Conservation (phyloP, 305 asterid genomes). For the Rubia balearica region DNA sequence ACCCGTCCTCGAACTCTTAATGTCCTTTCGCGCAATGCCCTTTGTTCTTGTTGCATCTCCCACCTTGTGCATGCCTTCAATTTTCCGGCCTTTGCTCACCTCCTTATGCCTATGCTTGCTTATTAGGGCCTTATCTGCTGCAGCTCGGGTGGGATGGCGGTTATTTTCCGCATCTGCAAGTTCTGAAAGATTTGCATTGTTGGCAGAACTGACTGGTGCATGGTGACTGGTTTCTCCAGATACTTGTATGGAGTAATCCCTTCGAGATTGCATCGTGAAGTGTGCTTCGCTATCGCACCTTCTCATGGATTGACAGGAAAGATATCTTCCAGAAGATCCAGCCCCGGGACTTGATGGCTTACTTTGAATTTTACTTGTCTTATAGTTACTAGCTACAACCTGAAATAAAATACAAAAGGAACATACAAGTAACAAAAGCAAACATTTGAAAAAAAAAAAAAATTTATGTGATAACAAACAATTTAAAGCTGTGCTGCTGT, state of each 20-base stretch:
- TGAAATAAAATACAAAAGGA: slow-evolving; percentile 13
- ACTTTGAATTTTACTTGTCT: slow-evolving; percentile 27
- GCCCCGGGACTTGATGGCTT: slow-evolving; percentile 23
- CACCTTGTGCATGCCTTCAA: slow-evolving; percentile 27
- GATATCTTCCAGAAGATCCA: slow-evolving; percentile 21
- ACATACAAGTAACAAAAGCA: background rate
- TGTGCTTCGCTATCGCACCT: slow-evolving; percentile 9
- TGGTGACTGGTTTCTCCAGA: slow-evolving; percentile 36
- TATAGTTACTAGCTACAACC: slow-evolving; percentile 26
- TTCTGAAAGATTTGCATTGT: slow-evolving; percentile 36
- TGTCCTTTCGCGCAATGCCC: slow-evolving; percentile 18
- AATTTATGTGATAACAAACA: background rate
- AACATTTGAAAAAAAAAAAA: background rate
- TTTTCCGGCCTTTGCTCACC: slow-evolving; percentile 23
- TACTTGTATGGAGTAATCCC: slow-evolving; percentile 16
- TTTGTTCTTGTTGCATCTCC: slow-evolving; percentile 16
- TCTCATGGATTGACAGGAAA: slow-evolving; percentile 19
- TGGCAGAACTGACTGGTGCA: slow-evolving; percentile 36
- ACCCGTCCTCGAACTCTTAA: slow-evolving; percentile 23
- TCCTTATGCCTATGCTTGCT: slow-evolving; percentile 23
- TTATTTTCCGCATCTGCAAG: slow-evolving; percentile 25
- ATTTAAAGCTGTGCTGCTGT: background rate
- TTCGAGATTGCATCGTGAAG: slow-evolving; percentile 12
- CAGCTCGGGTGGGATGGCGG: slow-evolving; percentile 14
- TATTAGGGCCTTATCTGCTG: slow-evolving; percentile 9